Evolutionary conservation across 495 filamentous ascomycete genomes (phyloP).

Genomic region (Xylaria bambusicola): DNA sequence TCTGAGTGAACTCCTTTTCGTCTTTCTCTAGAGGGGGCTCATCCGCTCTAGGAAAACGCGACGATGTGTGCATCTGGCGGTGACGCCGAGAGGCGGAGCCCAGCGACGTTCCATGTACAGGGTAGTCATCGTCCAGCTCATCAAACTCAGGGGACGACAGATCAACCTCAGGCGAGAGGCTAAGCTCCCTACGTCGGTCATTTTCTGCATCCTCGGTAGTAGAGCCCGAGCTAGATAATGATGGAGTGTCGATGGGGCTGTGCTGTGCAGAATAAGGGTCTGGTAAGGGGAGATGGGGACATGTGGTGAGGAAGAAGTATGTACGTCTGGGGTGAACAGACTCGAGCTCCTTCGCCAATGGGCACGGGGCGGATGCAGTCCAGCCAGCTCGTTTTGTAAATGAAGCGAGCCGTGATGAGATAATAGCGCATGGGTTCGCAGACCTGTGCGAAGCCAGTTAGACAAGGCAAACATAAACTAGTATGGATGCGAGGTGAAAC

Average conservation of each 20-base stretch:
- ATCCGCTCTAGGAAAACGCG: constrained; percentile 67
- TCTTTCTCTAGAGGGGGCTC: constrained; percentile 92
- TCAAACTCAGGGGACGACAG: constrained; percentile 86
- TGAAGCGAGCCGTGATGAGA: constrained; percentile 84
- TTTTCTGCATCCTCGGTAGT: constrained; percentile 68
- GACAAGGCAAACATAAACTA: constrained; percentile 15
- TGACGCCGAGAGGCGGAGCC: constrained; percentile 60
- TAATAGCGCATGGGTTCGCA: constrained; percentile 90
- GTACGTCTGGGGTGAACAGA: constrained; percentile 90
- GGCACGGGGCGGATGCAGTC: constrained; percentile 79
- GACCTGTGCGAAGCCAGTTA: constrained; percentile 62
- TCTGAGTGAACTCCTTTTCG: constrained; percentile 95
- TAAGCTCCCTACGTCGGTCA: constrained; percentile 73
- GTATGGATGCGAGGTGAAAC: constrained; percentile 35
- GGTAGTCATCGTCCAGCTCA: constrained; percentile 63
- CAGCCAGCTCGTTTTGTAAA: constrained; percentile 85
- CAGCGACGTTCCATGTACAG: constrained; percentile 56
- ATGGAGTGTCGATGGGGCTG: constrained; percentile 75
- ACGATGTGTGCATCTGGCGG: constrained; percentile 38
- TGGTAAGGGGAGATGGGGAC: constrained; percentile 78
- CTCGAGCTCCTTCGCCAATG: constrained; percentile 88
- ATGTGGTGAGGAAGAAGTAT: constrained; percentile 92
- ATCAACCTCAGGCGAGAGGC: constrained; percentile 90
- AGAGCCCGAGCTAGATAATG: constrained; percentile 72
- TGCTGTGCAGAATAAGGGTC: constrained; percentile 61